Base-by-base conservation (phyloP, 768 basidiomycete genomes). In the Suillus luteus region DNA sequence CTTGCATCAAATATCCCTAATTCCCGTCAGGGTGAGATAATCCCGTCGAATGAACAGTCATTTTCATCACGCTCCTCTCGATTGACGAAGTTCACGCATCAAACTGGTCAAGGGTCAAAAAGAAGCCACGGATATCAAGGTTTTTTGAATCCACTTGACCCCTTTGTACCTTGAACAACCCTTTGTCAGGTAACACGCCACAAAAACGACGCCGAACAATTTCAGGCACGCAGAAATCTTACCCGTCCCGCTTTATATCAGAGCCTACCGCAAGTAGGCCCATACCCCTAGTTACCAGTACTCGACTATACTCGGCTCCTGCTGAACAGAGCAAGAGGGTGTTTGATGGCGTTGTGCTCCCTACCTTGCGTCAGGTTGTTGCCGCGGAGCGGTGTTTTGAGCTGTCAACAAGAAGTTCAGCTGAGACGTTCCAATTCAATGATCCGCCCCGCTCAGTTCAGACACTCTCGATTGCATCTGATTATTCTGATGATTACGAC, bases 291-390 rank as follows among this genome's bases (percentile, higher is more conserved):
- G 55, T 69, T 14, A 38, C 59, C 8, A 57, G 69, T 7, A 64
- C 62, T 33, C 71, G 72, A 48, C 66, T 54, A 33, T 59, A 43
- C 38, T 78, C 78, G 24, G 62, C 68, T 35, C 75, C 74, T 2
- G 51, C 62, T 22, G 65, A 52, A 17, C 44, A 38, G 1, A 40
- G 15, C 33, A 73, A 65, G 59, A 66, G 59, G 54, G 64, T 67
- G n/a, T 72, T 78, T 27, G 76, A 78, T 37, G 72, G 72, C 12
- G 64, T 78, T 19, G 68, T 71, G 22, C 63, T 79, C 17, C 75
- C 73, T 19, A 71, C 72, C 40, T 54, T 69, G 24, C 67, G 63
- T 24, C 65, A 66, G 62, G 59, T 66, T 44, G 38, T 66, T 60
- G 60, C 65, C 64, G 55, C 62, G 66, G 64, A 66, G 48, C 59